These are phyloP conservation scores for Cryptomeria japonica DNA, from an alignment of 75 land plant species.

Conservation along the genomic window DNA sequence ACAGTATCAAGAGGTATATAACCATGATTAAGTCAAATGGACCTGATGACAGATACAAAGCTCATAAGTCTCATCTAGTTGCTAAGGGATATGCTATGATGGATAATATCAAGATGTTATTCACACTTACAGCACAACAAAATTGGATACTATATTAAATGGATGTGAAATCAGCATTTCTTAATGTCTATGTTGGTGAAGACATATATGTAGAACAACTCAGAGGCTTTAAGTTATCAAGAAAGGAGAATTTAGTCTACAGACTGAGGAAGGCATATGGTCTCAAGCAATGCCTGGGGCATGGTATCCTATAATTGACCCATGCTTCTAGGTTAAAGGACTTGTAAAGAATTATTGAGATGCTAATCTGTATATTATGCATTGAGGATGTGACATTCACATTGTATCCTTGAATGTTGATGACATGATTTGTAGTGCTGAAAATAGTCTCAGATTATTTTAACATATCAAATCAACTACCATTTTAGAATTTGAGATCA, in stretches of 20 bases:
- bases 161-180: constrained; percentile 15
- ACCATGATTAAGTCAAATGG: too few relatives aligned
- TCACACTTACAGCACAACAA: constrained; percentile 7
- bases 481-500: background rate
- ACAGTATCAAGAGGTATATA: too few relatives aligned
- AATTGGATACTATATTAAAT: background rate
- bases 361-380: background rate
- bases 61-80: background rate
- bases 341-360: background rate
- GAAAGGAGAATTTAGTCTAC: constrained; percentile 14
- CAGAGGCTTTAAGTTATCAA: constrained; percentile 5
- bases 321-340: background rate
- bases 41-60: too few relatives aligned
- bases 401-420: too few relatives aligned
- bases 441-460: too few relatives aligned
- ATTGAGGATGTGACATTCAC: background rate
- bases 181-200: constrained; percentile 19
- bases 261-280: constrained; percentile 22
- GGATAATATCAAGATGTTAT: constrained; percentile 7
- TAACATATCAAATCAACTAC: too few relatives aligned
- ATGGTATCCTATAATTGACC: constrained; percentile 21
- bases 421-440: too few relatives aligned
- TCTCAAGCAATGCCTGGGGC: constrained; percentile 22
- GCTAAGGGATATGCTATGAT: constrained; percentile 7
- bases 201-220: constrained; percentile 19